Base-by-base conservation (phyloP, 2,329 filamentous ascomycete species). In the Aplosporella prunicola region DNA sequence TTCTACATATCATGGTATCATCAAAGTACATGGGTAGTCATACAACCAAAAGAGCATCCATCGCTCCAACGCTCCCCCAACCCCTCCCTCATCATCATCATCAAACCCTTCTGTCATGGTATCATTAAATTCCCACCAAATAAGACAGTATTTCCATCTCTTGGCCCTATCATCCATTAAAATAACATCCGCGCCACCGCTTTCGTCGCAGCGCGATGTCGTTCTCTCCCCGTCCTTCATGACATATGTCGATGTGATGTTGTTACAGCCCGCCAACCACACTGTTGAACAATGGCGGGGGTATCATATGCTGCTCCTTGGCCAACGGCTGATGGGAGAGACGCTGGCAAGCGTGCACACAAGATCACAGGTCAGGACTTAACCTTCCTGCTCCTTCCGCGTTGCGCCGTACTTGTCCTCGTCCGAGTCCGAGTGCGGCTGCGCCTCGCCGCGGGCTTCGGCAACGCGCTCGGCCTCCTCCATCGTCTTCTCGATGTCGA, bases 401-500 rank as follows among this genome's bases (percentile, higher is more conserved):
- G 9, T 14, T 9, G 27, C 13, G 7, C 27, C 14, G 13, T 4
- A 10, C 27, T 29, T 29, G 13, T 16, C 15, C 11, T 14, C 27
- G 7, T 29, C 27, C 9, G 13, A 9, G 10, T 13, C 27, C 15
- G 11, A 20, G 11, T 25, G 23, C 2, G 29, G 26, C 15, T 32
- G 22, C 16, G 35, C 25, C 2, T 40, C 31, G 20, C 26, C 31
- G 14, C 32, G 24, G 14, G 11, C 20, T 26, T 40, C 37, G 8
- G 37, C 37, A 17, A 40, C 6, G 14, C n/a, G 18, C 37, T 40
- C 37, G 5, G 37, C 37, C 7, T 40, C 37, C n/a, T 30, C 37
- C 14, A 40, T 30, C 10, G 37, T 40, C 38, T 35, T 40, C 35
- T 47, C 45, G 25, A 48, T 20, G 32, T 47, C 46, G 8, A 50